Conservation (phyloP, 2,329 filamentous ascomycete species). For the Pseudogymnoascus sp. region DNA sequence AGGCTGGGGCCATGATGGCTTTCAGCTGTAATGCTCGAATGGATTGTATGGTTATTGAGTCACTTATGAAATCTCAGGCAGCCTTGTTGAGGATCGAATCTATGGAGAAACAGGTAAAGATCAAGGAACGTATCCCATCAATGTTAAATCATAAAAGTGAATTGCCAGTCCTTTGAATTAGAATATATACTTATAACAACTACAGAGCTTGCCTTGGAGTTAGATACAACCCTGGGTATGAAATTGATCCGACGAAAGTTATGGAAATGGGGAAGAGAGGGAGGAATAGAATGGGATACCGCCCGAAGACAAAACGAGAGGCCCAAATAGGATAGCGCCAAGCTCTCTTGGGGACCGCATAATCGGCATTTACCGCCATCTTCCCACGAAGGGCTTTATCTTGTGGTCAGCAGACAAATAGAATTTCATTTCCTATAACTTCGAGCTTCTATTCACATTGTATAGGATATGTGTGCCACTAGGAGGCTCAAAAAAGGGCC, state of each 20-base stretch:
- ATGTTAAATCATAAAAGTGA: not conserved
- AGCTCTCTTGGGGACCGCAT: not conserved
- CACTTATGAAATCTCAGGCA: not conserved
- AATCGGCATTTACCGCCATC: not conserved
- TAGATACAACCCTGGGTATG: not conserved
- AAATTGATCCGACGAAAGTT: not conserved
- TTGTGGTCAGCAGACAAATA: not conserved
- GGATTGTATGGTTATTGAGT: not conserved
- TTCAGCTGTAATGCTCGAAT: not conserved
- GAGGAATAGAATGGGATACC: not conserved
- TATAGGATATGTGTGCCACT: not conserved
- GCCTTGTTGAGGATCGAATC: not conserved
- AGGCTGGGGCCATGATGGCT: not conserved
- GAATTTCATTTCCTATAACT: not conserved
- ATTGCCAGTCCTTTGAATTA: not conserved
- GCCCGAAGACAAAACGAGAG: not conserved
- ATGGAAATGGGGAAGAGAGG: not conserved
- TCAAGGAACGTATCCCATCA: not conserved
- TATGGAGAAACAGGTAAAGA: not conserved
- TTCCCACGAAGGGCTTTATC: not conserved
- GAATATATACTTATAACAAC: not conserved
- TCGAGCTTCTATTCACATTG: not conserved
- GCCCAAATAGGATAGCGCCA: constrained; percentile 1
- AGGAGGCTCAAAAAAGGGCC: not conserved
- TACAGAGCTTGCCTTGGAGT: not conserved